These are phyloP conservation scores for Haplosporangium gracile DNA, from an alignment of 192 early-diverging fungal genomes.

Conservation along the genomic window DNA sequence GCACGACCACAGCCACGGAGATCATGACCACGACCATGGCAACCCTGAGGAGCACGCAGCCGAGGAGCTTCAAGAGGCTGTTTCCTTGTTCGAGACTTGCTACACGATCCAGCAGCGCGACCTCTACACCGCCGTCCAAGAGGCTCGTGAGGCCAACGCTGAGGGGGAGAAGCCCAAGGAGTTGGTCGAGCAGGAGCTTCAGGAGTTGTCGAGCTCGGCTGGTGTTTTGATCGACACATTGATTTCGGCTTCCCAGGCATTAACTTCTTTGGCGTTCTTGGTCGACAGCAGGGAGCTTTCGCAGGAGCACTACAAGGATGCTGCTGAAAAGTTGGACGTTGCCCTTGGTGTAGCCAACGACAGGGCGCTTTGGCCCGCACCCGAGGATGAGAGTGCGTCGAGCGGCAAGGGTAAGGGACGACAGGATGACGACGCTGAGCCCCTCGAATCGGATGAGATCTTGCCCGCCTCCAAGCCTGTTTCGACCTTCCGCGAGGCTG, in stretches of 20 bases:
- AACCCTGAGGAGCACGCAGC: conserved; percentile 61
- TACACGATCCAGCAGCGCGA: conserved; percentile 65
- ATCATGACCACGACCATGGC: conserved; percentile 64
- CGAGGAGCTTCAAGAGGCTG: conserved; percentile 63
- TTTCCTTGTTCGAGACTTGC: conserved; percentile 61
- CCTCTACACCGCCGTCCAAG: conserved; percentile 40
- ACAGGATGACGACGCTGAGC: conserved; percentile 13
- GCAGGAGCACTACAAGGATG: conserved; percentile 56
- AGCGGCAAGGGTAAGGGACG: conserved; percentile 42
- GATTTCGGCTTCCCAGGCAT: conserved; percentile 61
- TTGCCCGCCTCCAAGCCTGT: conserved; percentile 47
- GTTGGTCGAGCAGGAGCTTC: conserved; percentile 20
- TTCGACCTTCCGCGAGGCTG: conserved; percentile 41
- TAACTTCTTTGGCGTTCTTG: conserved; percentile 65
- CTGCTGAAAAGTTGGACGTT: conserved; percentile 57
- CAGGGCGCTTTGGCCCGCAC: conserved; percentile 41
- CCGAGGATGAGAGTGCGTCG: conserved; percentile 15
- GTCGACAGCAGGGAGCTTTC: conserved; percentile 56
- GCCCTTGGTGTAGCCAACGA: conserved; percentile 50
- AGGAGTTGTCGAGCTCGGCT: conserved; percentile 57
- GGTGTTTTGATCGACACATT: conserved; percentile 66
- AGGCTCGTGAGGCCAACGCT: conserved; percentile 7
- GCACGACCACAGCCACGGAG: conserved; percentile 52
- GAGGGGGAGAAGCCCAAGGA: neutral
- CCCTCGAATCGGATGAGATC: conserved; percentile 43